Conservation (phyloP, 805 yeast genomes). For the Nakazawaea anatomiae region DNA sequence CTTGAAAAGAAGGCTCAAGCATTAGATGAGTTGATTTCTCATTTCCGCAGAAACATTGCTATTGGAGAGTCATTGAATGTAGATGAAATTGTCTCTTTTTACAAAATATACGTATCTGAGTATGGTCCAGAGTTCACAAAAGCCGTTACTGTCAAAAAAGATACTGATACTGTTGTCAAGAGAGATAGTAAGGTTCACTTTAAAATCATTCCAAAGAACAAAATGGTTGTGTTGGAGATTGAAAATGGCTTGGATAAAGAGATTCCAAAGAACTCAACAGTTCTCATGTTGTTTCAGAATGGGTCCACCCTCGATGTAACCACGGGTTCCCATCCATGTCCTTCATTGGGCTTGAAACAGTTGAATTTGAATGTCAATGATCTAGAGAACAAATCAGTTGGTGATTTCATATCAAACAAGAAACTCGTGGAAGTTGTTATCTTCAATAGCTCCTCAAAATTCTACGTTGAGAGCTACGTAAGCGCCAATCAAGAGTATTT, state of each 20-base stretch:
- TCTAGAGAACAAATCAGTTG: not conserved
- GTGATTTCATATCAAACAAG: not conserved
- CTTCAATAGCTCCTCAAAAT: not conserved
- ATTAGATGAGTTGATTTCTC: not conserved
- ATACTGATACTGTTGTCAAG: not conserved
- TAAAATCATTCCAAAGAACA: not conserved
- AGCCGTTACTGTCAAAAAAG: not conserved
- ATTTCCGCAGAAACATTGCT: conserved; percentile 1
- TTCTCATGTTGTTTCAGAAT: not conserved
- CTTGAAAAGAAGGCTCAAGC: conserved; percentile 1
- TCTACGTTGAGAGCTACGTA: conserved; percentile 1
- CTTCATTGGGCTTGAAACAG: not conserved
- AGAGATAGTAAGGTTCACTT: not conserved
- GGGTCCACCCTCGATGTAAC: not conserved
- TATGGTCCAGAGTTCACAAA: not conserved
- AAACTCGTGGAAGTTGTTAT: conserved; percentile 1
- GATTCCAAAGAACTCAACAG: conserved; percentile 2
- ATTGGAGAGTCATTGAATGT: not conserved
- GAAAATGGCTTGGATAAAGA: conserved; percentile 2
- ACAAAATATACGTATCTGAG: not conserved
- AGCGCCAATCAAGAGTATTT: not conserved
- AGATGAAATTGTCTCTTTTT: conserved; percentile 3
- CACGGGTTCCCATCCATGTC: conserved; percentile 6
- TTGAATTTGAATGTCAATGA: conserved; percentile 1
- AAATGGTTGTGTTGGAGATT: not conserved